Evolutionary conservation across 2,329 filamentous ascomycete species (phyloP), one percentile per base, ranked within the genome.

Genomic region (Dactylellina cionopaga): DNA sequence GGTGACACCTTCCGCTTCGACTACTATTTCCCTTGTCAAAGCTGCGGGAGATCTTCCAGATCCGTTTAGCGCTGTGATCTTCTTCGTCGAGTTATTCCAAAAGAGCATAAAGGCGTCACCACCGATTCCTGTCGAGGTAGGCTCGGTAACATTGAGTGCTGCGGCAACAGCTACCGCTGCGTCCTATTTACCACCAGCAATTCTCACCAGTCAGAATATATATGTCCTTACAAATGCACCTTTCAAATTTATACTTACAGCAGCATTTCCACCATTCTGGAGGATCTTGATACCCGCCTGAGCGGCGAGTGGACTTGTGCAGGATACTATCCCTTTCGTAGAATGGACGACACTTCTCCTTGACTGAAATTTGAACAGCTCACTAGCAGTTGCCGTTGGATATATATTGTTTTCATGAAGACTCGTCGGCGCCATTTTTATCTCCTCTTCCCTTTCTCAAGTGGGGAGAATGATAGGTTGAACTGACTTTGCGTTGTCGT

Each of bases 21-120:
- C 22, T 91, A 86, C 60, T 96, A 85, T 29, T 83, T 84, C 58
- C 92, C 89, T 0, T 96, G 84, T 0, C 88, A 90, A 74, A 83
- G 88, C 35, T 87, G 55, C 82, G 3, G 91, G 88, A 2, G 92
- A 87, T 25, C 95, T 88, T n/a, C 95, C 95, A 0, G 93, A 97
- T 17, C 93, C 95, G 80, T 99, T 99, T 80, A 98, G 83, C 7
- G 92, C 91, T 60, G 88, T 89, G 6, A 98, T 89, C 74, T 90
- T 90, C 78, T 90, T 90, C 0, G 89, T 91, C 76, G 89, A 86
- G 41, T 92, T 92, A 79, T 96, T 87, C 83, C 94, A 98, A 84
- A 88, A 97, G 33, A 98, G 87, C 80, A 93, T 93, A 82, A 98
- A 99, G 88, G 96, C 92, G 81, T 99, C 95, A 74, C 95, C 95